phyloP scores from a whole-genome alignment of 306 rosid species.

The Quercus rubra region DNA sequence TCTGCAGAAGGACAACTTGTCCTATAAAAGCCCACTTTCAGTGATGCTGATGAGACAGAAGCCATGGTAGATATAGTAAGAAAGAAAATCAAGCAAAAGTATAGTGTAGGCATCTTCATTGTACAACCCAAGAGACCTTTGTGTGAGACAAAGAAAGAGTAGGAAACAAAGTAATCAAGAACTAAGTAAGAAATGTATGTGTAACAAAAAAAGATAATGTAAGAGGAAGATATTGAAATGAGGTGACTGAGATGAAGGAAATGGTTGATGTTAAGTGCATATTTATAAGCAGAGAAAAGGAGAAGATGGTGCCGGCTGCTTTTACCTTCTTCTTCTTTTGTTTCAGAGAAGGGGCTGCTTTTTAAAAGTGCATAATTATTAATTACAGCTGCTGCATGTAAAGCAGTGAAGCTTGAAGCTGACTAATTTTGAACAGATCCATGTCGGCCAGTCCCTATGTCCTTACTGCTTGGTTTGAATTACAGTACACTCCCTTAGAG shows the following conservation, averaged over 20 bases:
- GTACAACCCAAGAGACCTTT: background rate
- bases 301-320: background rate
- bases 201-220: background rate
- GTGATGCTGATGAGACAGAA: slow-evolving; percentile 19
- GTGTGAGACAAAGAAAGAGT: background rate
- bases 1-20: slow-evolving; percentile 31
- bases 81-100: background rate
- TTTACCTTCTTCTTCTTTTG: background rate
- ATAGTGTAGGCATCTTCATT: background rate
- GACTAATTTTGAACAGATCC: slow-evolving; percentile 12
- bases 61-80: background rate
- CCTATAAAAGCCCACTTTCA: slow-evolving; percentile 20
- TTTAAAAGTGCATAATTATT: background rate
- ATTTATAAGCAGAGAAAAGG: background rate
- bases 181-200: background rate
- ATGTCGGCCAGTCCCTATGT: too few relatives aligned
- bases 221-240: background rate
- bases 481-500: too few relatives aligned
- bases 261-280: background rate
- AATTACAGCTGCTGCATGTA: background rate
- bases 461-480: too few relatives aligned
- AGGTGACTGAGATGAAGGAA: background rate
- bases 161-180: background rate
- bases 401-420: background rate
- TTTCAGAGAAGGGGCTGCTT: too few relatives aligned